Evolutionary conservation across 2,329 filamentous ascomycete species (phyloP).

Genomic region (Dactylellina cionopaga): DNA sequence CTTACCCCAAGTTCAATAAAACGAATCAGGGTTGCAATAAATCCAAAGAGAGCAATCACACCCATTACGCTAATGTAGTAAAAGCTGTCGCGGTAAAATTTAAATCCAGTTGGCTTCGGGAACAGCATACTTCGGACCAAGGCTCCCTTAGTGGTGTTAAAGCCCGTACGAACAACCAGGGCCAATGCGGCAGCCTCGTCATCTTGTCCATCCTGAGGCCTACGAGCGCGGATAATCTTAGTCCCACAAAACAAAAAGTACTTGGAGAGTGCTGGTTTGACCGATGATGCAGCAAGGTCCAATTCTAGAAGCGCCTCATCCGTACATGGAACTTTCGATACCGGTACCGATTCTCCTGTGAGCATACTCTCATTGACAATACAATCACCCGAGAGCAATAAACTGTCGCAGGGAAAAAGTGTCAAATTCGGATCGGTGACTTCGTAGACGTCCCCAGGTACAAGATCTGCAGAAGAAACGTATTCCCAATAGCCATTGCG

Average conservation of each 20-base stretch:
- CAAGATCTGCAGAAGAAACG: constrained; percentile 84
- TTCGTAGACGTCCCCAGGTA: constrained; percentile 96
- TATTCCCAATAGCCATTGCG: constrained; percentile 95
- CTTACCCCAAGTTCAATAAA: constrained; percentile 79
- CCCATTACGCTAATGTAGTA: constrained; percentile 98
- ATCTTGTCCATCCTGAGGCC: constrained; percentile 84
- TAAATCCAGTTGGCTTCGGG: constrained; percentile 97
- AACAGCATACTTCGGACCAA: constrained; percentile 98
- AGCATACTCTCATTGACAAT: constrained; percentile 99
- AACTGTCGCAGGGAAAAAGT: constrained; percentile 90
- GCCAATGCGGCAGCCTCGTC: constrained; percentile 91
- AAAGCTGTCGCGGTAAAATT: constrained; percentile 97
- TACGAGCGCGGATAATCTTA: constrained; percentile 88
- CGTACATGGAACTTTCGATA: constrained; percentile 87
- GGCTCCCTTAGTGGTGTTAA: constrained; percentile 96
- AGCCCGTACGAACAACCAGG: constrained; percentile 91
- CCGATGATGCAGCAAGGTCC: constrained; percentile 80
- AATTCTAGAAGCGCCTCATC: constrained; percentile 80
- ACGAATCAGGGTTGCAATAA: constrained; percentile 90
- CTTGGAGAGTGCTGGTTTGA: constrained; percentile 82
- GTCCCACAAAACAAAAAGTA: constrained; percentile 96
- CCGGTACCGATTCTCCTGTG: constrained; percentile 93
- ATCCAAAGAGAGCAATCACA: constrained; percentile 82
- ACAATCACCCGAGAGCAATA: constrained; percentile 90
- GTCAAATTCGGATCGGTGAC: constrained; percentile 89